Evolutionary conservation across 305 asterid genomes (phyloP).

Genomic region (Fraxinus velutina): DNA sequence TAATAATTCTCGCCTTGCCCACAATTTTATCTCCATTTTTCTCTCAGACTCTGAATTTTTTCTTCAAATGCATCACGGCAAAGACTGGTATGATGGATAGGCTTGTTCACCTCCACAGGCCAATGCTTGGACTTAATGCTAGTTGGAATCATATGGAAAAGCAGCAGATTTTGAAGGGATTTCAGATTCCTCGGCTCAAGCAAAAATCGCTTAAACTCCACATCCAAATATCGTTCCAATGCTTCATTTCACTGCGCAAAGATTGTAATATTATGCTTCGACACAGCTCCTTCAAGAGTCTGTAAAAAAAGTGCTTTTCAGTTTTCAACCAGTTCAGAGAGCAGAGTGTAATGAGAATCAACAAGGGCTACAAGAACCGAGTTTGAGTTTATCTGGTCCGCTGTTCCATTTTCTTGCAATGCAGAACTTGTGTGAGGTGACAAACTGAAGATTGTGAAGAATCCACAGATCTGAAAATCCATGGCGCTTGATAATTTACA

Average conservation of each 20-base stretch:
- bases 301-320: slow-evolving; percentile 63
- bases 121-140: slow-evolving; percentile 55
- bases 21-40: slow-evolving; percentile 46
- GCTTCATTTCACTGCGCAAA: slow-evolving; percentile 84
- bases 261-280: slow-evolving; percentile 70
- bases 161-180: slow-evolving; percentile 36
- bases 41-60: slow-evolving; percentile 27
- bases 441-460: slow-evolving; percentile 23
- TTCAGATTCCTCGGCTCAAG: slow-evolving; percentile 49
- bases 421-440: slow-evolving; percentile 37
- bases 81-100: slow-evolving; percentile 41
- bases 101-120: slow-evolving; percentile 19
- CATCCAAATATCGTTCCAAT: slow-evolving; percentile 59
- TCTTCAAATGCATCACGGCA: slow-evolving; percentile 46
- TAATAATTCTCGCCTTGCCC: slow-evolving; percentile 43
- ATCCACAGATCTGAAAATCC: slow-evolving; percentile 65
- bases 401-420: slow-evolving; percentile 46
- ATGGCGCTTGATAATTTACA: slow-evolving; percentile 41
- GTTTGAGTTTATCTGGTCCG: slow-evolving; percentile 62
- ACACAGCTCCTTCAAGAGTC: slow-evolving; percentile 75
- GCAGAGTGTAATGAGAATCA: slow-evolving; percentile 78
- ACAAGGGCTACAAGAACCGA: slow-evolving; percentile 32
- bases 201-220: slow-evolving; percentile 46
- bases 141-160: slow-evolving; percentile 61
- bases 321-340: slow-evolving; percentile 72